Conservation (phyloP, 768 basidiomycete genomes). For the Calocybe indica region DNA sequence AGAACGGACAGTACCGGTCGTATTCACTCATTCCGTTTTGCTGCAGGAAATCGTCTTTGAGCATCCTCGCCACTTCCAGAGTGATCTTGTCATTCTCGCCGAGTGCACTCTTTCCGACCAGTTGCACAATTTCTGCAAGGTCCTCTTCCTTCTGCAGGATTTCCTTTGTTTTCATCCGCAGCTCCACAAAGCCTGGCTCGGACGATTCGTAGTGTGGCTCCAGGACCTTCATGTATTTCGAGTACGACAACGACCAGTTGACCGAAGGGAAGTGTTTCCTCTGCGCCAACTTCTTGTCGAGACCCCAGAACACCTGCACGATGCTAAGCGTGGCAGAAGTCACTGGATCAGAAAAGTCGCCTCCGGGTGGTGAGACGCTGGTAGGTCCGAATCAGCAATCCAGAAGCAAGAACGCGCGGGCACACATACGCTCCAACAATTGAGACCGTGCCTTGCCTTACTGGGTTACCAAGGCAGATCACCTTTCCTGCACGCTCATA, state of each 20-base stretch:
- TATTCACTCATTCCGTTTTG: slow-evolving; percentile 99
- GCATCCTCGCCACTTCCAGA: slow-evolving; percentile 92
- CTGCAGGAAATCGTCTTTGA: slow-evolving; percentile 96
- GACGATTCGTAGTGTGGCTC: slow-evolving; percentile 89
- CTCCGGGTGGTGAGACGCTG: slow-evolving; percentile 97
- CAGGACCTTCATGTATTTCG: slow-evolving; percentile 93
- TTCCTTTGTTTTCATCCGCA: slow-evolving; percentile 90
- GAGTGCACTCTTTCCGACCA: slow-evolving; percentile 98
- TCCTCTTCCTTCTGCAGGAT: slow-evolving; percentile 99
- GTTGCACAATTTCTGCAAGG: slow-evolving; percentile 96
- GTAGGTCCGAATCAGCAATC: slow-evolving; percentile 5
- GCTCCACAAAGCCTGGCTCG: slow-evolving; percentile 91
- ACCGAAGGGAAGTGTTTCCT: slow-evolving; percentile 99
- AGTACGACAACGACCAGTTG: slow-evolving; percentile 99
- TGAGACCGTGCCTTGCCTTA: slow-evolving; percentile 88
- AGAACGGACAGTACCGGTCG: slow-evolving; percentile 96
- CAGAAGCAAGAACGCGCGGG: background rate
- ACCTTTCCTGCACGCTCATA: slow-evolving; percentile 99
- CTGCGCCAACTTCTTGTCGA: slow-evolving; percentile 98
- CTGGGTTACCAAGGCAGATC: slow-evolving; percentile 83
- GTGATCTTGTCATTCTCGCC: slow-evolving; percentile 99
- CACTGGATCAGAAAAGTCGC: slow-evolving; percentile 98
- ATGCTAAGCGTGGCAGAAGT: slow-evolving; percentile 97
- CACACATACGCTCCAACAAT: slow-evolving; percentile 94
- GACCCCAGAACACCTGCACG: slow-evolving; percentile 99